phyloP scores from a whole-genome alignment of 768 basidiomycete species.

The Auricularia cornea region DNA sequence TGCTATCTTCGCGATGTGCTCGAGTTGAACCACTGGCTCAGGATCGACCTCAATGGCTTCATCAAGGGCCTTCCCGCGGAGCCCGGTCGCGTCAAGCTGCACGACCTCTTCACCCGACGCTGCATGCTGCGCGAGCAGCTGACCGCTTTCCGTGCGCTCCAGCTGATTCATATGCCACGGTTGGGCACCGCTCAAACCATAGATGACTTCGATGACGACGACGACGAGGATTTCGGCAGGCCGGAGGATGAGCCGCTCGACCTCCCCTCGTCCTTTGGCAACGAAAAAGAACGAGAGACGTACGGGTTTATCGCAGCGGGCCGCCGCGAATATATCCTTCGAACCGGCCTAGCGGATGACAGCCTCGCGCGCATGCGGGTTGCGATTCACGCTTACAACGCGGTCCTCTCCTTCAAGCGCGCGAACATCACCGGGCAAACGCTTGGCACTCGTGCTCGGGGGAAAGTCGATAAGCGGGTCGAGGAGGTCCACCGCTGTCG shows the following conservation, averaged over 20 bases:
- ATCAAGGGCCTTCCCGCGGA: not conserved
- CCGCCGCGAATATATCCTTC: not conserved
- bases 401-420: not conserved
- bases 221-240: not conserved
- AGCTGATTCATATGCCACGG: not conserved
- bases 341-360: not conserved
- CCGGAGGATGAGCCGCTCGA: not conserved
- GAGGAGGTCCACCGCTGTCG: not conserved
- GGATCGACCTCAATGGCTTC: too few species aligned
- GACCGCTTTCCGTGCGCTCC: not conserved
- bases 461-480: too few species aligned
- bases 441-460: too few species aligned
- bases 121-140: not conserved
- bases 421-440: not conserved
- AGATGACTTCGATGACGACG: not conserved
- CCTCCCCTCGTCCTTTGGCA: not conserved
- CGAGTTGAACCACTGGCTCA: not conserved
- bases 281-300: not conserved
- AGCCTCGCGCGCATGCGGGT: not conserved
- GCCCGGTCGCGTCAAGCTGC: not conserved
- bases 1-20: too few species aligned
- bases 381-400: not conserved
- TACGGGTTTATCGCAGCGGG: not conserved
- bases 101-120: not conserved
- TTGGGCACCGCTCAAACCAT: not conserved